phyloP scores from a whole-genome alignment of 2,329 filamentous ascomycete genomes.

The Fusarium sp. region DNA sequence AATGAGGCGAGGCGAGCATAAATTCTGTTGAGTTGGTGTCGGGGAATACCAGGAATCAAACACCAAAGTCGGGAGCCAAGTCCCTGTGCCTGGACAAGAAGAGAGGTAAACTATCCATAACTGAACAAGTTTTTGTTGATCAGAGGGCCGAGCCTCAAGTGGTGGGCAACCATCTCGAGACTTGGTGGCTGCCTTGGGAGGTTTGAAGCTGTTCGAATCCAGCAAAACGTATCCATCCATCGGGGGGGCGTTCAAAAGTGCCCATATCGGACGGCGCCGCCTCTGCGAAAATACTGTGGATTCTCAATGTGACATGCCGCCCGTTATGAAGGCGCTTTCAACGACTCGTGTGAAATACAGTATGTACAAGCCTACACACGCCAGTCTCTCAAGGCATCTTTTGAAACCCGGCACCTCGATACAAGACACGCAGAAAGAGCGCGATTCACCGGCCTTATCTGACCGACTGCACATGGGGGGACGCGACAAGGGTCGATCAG shows the following conservation, averaged over 20 bases:
- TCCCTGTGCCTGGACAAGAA: slow-evolving; percentile 31
- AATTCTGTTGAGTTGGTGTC: background rate
- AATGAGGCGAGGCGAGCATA: background rate
- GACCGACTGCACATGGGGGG: slow-evolving; percentile 31
- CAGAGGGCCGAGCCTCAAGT: slow-evolving; percentile 29
- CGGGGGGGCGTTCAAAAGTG: background rate
- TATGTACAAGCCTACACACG: background rate
- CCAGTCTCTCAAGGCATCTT: background rate
- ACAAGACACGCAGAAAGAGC: background rate
- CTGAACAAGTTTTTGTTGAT: slow-evolving; percentile 32
- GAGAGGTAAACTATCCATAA: slow-evolving; percentile 32
- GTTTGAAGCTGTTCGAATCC: background rate
- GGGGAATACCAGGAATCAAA: slow-evolving; percentile 3
- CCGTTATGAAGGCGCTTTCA: background rate
- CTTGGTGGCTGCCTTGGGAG: slow-evolving; percentile 3
- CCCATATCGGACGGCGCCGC: slow-evolving; percentile 3
- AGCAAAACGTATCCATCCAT: background rate
- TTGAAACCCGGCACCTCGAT: background rate
- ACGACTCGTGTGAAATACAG: background rate
- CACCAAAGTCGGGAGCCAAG: background rate
- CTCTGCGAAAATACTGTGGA: slow-evolving; percentile 5
- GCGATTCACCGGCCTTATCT: slow-evolving; percentile 36
- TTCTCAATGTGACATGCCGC: background rate
- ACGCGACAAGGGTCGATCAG: slow-evolving; percentile 31
- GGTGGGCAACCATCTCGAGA: slow-evolving; percentile 25